A percentile compares a stretch with the other conserved stretches of the same genome.
phyloP scores from a whole-genome alignment of 768 basidiomycete genomes.

The Trametes elegans region DNA sequence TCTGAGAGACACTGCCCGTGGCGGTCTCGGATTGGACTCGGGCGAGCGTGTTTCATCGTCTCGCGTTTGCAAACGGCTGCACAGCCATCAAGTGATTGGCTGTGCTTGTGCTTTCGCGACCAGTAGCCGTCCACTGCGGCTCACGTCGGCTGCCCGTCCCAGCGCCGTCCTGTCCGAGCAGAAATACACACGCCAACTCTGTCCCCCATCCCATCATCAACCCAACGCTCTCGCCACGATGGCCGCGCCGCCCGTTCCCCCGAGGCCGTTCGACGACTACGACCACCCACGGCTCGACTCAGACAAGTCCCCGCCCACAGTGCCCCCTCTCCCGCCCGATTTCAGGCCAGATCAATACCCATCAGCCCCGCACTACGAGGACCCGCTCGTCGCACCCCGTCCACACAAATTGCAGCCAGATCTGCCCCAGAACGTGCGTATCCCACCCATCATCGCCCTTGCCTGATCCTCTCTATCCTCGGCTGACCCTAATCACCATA shows the following conservation, averaged over 20 bases:
- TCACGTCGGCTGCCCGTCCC: too few species aligned
- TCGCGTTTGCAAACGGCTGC: too few species aligned
- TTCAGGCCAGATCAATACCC: constrained; percentile 30
- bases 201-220: too few species aligned
- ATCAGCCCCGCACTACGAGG: constrained; percentile 49
- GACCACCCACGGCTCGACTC: constrained; percentile 5
- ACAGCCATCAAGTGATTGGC: too few species aligned
- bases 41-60: too few species aligned
- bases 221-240: too few species aligned
- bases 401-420: constrained; percentile 62
- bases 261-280: constrained; percentile 27
- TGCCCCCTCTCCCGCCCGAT: constrained; percentile 49
- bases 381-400: constrained; percentile 62
- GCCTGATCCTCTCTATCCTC: constrained; percentile 14
- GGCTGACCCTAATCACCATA: constrained; percentile 20
- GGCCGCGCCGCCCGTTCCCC: constrained; percentile 29
- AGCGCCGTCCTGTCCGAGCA: too few species aligned
- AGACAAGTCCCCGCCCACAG: constrained; percentile 38
- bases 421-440: constrained; percentile 58
- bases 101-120: too few species aligned
- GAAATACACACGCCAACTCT: too few species aligned
- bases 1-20: too few species aligned
- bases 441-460: constrained; percentile 1
- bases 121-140: too few species aligned
- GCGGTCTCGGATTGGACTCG: too few species aligned